These are phyloP conservation scores for Daldinia concentrica DNA, from an alignment of 495 filamentous ascomycete species.

Conservation along the genomic window DNA sequence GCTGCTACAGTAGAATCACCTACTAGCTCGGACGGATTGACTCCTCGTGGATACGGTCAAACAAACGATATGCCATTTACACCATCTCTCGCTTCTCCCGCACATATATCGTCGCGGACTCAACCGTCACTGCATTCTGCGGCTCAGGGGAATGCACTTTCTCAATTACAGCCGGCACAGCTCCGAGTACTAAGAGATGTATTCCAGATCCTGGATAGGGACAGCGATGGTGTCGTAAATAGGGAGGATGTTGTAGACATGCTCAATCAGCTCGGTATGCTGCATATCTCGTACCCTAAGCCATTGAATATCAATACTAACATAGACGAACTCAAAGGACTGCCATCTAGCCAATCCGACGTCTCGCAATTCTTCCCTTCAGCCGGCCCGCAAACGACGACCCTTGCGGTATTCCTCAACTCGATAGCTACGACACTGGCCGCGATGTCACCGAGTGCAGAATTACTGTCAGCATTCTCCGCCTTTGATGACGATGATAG, in stretches of 20 bases:
- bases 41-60: constrained; percentile 53
- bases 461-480: constrained; percentile 85
- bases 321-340: constrained; percentile 46
- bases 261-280: constrained; percentile 76
- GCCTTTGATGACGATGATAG: constrained; percentile 97
- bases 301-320: constrained; percentile 9
- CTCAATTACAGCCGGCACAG: constrained; percentile 71
- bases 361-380: constrained; percentile 81
- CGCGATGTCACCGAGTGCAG: constrained; percentile 74
- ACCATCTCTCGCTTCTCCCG: constrained; percentile 58
- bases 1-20: constrained; percentile 43
- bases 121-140: constrained; percentile 40
- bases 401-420: constrained; percentile 84
- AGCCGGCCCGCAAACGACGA: constrained; percentile 71
- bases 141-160: constrained; percentile 63
- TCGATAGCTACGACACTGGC: constrained; percentile 76
- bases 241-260: constrained; percentile 83
- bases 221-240: constrained; percentile 78
- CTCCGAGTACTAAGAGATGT: constrained; percentile 81
- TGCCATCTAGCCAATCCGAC: constrained; percentile 63
- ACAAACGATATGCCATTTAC: constrained; percentile 43
- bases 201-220: constrained; percentile 85
- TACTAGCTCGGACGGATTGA: constrained; percentile 49
- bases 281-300: neutral
- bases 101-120: constrained; percentile 47